Evolutionary conservation across 345 rosid species (phyloP), one percentile per base, ranked within the genome.

Genomic region (Brassica cretica): DNA sequence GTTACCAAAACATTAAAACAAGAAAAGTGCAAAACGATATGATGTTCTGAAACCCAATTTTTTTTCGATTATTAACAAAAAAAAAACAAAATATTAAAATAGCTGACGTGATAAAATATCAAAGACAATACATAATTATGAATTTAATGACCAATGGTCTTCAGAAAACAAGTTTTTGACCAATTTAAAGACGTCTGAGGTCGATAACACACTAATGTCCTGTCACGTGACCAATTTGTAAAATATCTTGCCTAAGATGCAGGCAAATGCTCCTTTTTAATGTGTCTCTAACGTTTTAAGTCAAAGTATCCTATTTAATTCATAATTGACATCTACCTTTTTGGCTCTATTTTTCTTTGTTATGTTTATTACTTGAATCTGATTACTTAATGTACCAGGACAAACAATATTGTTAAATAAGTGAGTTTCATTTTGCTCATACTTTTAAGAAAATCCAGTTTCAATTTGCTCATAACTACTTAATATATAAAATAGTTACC

Each of bases 191-290:
- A 49, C 56, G 19, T 51, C 24, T 51, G 56, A 51, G 56, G 56
- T 51, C 24, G 16, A 59, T 60, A 29, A 10, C 51, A 12, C 64
- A 69, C 71, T 61, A 61, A 24, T 51, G 65, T 63, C 15, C 6
- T 30, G 37, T 64, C 75, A 70, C 75, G 76, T 70, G 76, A 63
- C 46, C 11, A 0, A 70, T 51, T 33, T 46, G 53, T 29, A 44
- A 14, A 3, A 76, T 3, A 44, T 15, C 19, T 77, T 77, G 58
- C 75, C 65, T 64, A 53, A 70, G 64, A 37, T 27, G 70, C 37
- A 76, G 80, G 80, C 74, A 51, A 51, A n/a, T 51, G 56, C 19
- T 51, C 56, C 56, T 73, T 25, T 58, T 39, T 67, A 33, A 60
- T 44, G 60, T 5, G 32, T 59, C 29, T 29, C 49, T 27, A 21